These are phyloP conservation scores for Mytilinidion resinicola DNA, from an alignment of 495 filamentous ascomycete genomes.

Conservation along the genomic window DNA sequence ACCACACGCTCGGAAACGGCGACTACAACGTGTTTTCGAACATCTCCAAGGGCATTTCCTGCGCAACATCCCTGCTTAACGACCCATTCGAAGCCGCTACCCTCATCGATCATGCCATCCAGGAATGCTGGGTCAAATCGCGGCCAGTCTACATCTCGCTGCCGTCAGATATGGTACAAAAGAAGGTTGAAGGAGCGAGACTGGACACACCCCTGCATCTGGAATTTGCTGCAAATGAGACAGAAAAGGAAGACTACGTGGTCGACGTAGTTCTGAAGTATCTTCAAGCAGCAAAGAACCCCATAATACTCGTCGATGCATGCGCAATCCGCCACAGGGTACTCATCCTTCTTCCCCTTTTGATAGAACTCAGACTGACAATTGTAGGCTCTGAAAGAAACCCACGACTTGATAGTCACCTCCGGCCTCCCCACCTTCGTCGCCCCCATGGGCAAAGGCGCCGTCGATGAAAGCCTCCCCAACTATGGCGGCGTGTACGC, in stretches of 20 bases:
- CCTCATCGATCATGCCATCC: conserved; percentile 74
- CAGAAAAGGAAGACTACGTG: conserved; percentile 74
- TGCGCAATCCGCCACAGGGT: conserved; percentile 71
- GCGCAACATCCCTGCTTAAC: conserved; percentile 60
- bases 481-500: conserved; percentile 85
- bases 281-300: conserved; percentile 66
- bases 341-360: neutral
- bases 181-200: conserved; percentile 67
- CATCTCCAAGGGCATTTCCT: conserved; percentile 70
- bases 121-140: conserved; percentile 61
- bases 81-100: conserved; percentile 61
- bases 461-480: conserved; percentile 67
- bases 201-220: conserved; percentile 68
- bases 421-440: conserved; percentile 78
- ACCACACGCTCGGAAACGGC: conserved; percentile 91
- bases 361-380: neutral
- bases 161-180: conserved; percentile 76
- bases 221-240: conserved; percentile 54
- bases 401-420: conserved; percentile 68
- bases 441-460: conserved; percentile 88
- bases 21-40: conserved; percentile 78
- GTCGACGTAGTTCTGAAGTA: conserved; percentile 73
- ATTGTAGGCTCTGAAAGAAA: conserved; percentile 53
- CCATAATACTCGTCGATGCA: conserved; percentile 84
- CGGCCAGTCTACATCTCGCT: conserved; percentile 69